Percentiles rank a stretch among this genome's conserved stretches.
Conservation (phyloP, 768 basidiomycete genomes). For the Ramaria sp. region DNA sequence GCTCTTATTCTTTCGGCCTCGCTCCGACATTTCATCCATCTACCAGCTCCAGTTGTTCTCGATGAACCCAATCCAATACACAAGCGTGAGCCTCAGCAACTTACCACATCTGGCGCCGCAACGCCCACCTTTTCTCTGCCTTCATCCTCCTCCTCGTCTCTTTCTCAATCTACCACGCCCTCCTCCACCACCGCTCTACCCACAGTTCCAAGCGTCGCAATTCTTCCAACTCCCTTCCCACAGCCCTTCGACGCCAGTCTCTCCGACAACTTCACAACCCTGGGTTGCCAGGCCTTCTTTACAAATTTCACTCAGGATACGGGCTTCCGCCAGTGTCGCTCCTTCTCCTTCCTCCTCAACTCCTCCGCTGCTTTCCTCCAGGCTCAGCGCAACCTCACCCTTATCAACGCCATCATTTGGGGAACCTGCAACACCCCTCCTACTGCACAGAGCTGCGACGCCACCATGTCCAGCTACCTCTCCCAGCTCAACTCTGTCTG, state of each 20-base stretch:
- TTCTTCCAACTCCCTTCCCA: constrained; percentile 52
- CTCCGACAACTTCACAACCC: constrained; percentile 54
- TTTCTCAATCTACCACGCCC: constrained; percentile 17
- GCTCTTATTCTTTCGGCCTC: constrained; percentile 40
- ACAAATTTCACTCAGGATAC: constrained; percentile 55
- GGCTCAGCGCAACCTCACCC: constrained; percentile 53
- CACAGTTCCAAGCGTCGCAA: constrained; percentile 38
- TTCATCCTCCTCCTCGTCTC: constrained; percentile 17
- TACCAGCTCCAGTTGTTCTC: constrained; percentile 18
- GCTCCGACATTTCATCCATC: constrained; percentile 32
- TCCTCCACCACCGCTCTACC: constrained; percentile 25
- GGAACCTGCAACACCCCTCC: constrained; percentile 65
- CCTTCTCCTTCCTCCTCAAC: constrained; percentile 57
- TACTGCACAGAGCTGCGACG: constrained; percentile 39
- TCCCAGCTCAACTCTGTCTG: constrained; percentile 39
- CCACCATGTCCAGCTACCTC: constrained; percentile 61
- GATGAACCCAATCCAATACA: constrained; percentile 16
- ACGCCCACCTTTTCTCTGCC: constrained; percentile 12
- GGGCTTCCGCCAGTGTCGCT: constrained; percentile 63
- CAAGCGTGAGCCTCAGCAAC: constrained; percentile 12
- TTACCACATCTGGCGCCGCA: not conserved
- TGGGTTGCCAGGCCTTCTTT: constrained; percentile 61
- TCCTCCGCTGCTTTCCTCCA: constrained; percentile 43
- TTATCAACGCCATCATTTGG: constrained; percentile 63
- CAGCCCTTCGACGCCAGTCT: constrained; percentile 61